Evolutionary conservation across 1,284 basidiomycete genomes (phyloP), one percentile per base, ranked within the genome.

Genomic region (Pterulicium gracile): DNA sequence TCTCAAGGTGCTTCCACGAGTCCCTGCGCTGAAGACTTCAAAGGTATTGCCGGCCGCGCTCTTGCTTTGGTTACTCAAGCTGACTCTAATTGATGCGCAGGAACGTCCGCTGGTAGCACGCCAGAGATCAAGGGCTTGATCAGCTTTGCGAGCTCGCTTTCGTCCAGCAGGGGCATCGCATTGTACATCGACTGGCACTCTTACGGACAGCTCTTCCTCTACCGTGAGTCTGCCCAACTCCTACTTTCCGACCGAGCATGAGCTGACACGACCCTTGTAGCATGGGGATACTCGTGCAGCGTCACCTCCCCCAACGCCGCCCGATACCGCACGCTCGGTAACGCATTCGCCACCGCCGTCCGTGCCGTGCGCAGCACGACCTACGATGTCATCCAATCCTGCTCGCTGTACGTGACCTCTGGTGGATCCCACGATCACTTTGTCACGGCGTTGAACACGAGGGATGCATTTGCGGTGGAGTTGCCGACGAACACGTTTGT

Each of bases 1-100:
- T 7, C n/a, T 10, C 7, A 10, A 10, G 39, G 39, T 19, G 39
- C 39, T 41, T 41, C 39, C 10, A 41, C 39, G 7, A 15, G 10
- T 41, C 39, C 39, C 7, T 41, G 39, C 18, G 39, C 39, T 41
- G 39, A 41, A 19, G 39, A 41, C 18, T 41, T 10, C 39, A 41
- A 41, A 20, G 39, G 39, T 17, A n/a, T n/a, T n/a, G n/a, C n/a
- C n/a, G n/a, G n/a, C n/a, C n/a, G n/a, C n/a, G n/a, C n/a, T n/a
- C n/a, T n/a, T n/a, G n/a, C n/a, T n/a, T n/a, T n/a, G n/a, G n/a
- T n/a, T n/a, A n/a, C n/a, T n/a, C n/a, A n/a, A n/a, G n/a, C n/a
- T n/a, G n/a, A n/a, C n/a, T n/a, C n/a, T n/a, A n/a, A n/a, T n/a
- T n/a, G n/a, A n/a, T n/a, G n/a, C n/a, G n/a, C 18, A 41, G 39